Evolutionary conservation across 768 basidiomycete species (phyloP), one percentile per base, ranked within the genome.

Genomic region (Boletus rubescentipes): DNA sequence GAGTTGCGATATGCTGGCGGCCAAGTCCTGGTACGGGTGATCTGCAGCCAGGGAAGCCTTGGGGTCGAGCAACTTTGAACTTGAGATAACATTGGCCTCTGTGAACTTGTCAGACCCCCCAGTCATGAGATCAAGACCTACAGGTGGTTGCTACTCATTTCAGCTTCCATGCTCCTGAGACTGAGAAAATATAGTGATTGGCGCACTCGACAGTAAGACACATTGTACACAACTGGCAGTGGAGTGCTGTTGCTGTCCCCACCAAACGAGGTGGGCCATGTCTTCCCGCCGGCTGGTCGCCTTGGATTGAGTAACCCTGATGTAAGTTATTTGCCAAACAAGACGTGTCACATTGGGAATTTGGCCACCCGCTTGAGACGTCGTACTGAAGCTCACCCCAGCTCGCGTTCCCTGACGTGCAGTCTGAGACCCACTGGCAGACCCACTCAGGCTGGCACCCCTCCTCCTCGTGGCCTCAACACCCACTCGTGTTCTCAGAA

Each of bases 241-340:
- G 89, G 89, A 66, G 92, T 91, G 0, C 79, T 81, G 39, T 89
- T 87, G 29, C 73, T 74, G 58, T 89, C 87, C 18, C 72, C 72
- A n/a, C 73, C 76, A n/a, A n/a, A n/a, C n/a, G n/a, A n/a, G n/a
- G n/a, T n/a, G n/a, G n/a, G n/a, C n/a, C n/a, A n/a, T n/a, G n/a
- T n/a, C n/a, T n/a, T n/a, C n/a, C n/a, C n/a, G n/a, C n/a, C n/a
- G n/a, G n/a, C n/a, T n/a, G n/a, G n/a, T n/a, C n/a, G n/a, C n/a
- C n/a, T n/a, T n/a, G 97, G 93, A 66, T 98, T 92, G 75, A 99
- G 98, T 2, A 91, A 85, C 68, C 98, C 98, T 32, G 93, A 96
- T n/a, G n/a, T n/a, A n/a, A n/a, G n/a, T n/a, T n/a, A n/a, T n/a
- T n/a, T n/a, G n/a, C n/a, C n/a, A n/a, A n/a, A n/a, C n/a, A n/a